phyloP scores from a whole-genome alignment of 805 yeast species.

The Candida multigemmis region DNA sequence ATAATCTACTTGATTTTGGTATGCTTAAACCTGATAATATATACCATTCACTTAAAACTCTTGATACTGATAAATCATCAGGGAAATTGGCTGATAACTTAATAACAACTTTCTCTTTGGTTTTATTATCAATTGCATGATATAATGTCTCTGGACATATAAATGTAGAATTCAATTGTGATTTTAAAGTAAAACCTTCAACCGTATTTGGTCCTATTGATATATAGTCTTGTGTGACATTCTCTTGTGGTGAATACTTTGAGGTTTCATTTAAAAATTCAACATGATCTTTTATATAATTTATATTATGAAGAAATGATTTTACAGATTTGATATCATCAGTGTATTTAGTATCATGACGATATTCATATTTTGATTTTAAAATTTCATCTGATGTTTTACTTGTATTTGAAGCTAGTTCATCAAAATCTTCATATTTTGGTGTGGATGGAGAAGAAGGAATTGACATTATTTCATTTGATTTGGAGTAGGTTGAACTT shows the following conservation, averaged over 20 bases:
- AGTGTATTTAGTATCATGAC: constrained; percentile 1
- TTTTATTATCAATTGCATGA: constrained; percentile 8
- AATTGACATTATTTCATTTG: constrained; percentile 2
- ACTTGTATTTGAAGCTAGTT: constrained; percentile 2
- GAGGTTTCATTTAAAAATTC: constrained; percentile 8
- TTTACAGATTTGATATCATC: constrained; percentile 3
- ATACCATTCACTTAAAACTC: constrained; percentile 27
- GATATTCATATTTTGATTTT: neutral
- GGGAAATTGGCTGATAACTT: constrained; percentile 15
- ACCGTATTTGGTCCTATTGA: constrained; percentile 8
- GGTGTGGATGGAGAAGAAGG: constrained; percentile 3
- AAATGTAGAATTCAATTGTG: constrained; percentile 7
- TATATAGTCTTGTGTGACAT: constrained; percentile 6
- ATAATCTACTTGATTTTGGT: constrained; percentile 8
- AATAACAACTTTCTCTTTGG: constrained; percentile 9
- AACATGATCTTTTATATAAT: constrained; percentile 12
- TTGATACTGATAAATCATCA: constrained; percentile 11
- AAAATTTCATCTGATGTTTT: too few species aligned
- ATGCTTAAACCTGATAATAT: constrained; percentile 15
- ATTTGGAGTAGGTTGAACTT: constrained; percentile 1
- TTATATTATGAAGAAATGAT: constrained; percentile 17
- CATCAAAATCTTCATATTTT: constrained; percentile 1
- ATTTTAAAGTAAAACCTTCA: constrained; percentile 14
- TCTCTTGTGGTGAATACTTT: constrained; percentile 3
- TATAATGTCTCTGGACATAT: constrained; percentile 7